A percentile compares a stretch with the other conserved stretches of the same genome.
These are phyloP conservation scores for Puccinia sorghi DNA, from an alignment of 1,284 basidiomycete species.

Conservation along the genomic window DNA sequence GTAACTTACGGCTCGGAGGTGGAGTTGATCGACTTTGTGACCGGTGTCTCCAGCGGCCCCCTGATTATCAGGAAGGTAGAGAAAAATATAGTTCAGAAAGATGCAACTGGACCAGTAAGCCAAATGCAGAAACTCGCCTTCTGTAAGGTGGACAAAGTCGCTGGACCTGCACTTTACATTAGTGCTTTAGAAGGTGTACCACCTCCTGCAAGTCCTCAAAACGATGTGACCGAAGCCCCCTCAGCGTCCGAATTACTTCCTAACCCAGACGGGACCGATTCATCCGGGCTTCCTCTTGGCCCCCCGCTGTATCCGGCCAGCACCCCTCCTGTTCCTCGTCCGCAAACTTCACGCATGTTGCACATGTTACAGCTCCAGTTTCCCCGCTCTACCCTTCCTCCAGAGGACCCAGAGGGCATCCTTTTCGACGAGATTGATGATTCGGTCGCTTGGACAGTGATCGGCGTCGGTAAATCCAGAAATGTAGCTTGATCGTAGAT, in stretches of 20 bases:
- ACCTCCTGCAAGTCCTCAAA: constrained; percentile 7
- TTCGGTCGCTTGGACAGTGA: constrained; percentile 92
- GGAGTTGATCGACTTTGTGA: constrained; percentile 76
- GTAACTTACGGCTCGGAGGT: constrained; percentile 90
- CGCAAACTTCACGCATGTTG: not conserved
- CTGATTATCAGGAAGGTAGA: constrained; percentile 89
- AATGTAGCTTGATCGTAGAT: constrained; percentile 8
- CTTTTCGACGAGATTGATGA: constrained; percentile 86
- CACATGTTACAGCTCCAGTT: constrained; percentile 37
- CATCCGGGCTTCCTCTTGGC: constrained; percentile 2
- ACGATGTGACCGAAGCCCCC: constrained; percentile 17
- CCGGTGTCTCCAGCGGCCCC: constrained; percentile 80
- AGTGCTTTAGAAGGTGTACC: constrained; percentile 38
- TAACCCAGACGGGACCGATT: constrained; percentile 4
- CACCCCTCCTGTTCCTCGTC: not conserved
- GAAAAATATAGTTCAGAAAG: constrained; percentile 73
- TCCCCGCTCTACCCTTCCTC: constrained; percentile 26
- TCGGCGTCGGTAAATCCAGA: constrained; percentile 77
- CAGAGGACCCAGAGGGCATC: constrained; percentile 65
- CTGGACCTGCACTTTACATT: constrained; percentile 50
- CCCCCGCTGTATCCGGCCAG: not conserved
- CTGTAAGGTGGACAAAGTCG: constrained; percentile 65
- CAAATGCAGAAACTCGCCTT: constrained; percentile 95
- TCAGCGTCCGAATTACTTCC: constrained; percentile 8
- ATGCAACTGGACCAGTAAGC: constrained; percentile 82